A percentile compares a stretch with the other conserved stretches of the same genome.
Conservation (phyloP, 768 basidiomycete species). For the Termitomyces sp. region DNA sequence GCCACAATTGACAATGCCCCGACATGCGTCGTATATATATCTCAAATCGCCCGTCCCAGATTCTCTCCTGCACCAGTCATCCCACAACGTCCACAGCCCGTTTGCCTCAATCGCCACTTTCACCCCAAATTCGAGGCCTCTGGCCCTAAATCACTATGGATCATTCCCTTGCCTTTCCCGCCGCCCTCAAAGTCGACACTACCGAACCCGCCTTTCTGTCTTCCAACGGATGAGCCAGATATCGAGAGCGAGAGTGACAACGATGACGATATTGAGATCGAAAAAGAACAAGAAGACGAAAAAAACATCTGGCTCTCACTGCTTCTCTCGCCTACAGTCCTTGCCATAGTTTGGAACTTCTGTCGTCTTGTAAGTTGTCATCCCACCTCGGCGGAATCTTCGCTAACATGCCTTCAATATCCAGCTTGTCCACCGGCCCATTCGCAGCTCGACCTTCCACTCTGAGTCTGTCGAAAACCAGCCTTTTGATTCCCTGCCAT, state of each 20-base stretch:
- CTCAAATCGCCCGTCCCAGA: conserved; percentile 1
- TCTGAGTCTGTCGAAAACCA: not conserved
- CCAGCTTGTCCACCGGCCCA: not conserved
- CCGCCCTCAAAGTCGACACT: not conserved
- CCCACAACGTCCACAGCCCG: not conserved
- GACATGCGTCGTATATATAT: not conserved
- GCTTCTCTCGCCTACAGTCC: not conserved
- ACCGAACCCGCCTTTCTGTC: not conserved
- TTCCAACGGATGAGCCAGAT: not conserved
- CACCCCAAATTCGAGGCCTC: conserved; percentile 7
- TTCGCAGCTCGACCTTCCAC: not conserved
- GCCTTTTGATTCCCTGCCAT: not conserved
- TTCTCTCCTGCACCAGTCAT: not conserved
- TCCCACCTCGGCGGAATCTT: not conserved
- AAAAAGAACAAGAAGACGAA: not conserved
- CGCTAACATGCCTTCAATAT: not conserved
- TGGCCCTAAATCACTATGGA: not conserved
- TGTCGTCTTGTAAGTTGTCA: not conserved
- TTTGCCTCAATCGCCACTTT: conserved; percentile 2
- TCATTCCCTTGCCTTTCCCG: not conserved
- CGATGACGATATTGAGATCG: not conserved
- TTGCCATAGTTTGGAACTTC: not conserved
- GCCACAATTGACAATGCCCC: not conserved
- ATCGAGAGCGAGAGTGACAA: not conserved
- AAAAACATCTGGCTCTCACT: not conserved